Percentiles rank a stretch among this genome's conserved stretches.
phyloP scores from a whole-genome alignment of 2,329 filamentous ascomycete species.

The Aureobasidium uvarum region DNA sequence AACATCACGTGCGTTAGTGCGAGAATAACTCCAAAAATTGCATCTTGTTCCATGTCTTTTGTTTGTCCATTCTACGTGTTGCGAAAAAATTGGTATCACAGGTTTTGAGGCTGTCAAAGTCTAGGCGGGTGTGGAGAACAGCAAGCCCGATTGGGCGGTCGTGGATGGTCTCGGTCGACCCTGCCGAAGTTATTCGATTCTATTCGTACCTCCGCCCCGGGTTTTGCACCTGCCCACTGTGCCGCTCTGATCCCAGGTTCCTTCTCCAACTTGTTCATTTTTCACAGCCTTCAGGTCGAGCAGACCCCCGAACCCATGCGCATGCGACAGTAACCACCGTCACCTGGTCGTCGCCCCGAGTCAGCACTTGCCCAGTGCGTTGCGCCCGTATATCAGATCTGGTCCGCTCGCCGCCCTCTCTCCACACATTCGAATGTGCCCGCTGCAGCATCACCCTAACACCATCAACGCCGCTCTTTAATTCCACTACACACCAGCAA shows the following conservation, averaged over 20 bases:
- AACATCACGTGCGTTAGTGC: no score
- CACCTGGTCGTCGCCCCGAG: neutral
- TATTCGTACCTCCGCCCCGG: neutral
- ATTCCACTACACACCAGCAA: neutral
- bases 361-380: neutral
- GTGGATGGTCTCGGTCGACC: neutral
- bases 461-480: constrained; percentile 13
- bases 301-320: neutral
- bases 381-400: constrained; percentile 13
- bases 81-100: no score
- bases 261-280: neutral
- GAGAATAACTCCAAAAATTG: no score
- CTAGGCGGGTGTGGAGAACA: no score
- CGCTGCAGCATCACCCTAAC: constrained; percentile 9
- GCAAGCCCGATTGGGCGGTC: no score
- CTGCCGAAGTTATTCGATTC: constrained; percentile 6
- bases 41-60: no score
- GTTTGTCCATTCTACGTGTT: no score
- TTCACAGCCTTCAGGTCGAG: neutral
- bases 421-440: constrained; percentile 23
- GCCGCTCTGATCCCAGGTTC: constrained; percentile 10
- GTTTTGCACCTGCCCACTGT: neutral
- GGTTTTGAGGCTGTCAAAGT: no score
- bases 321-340: constrained; percentile 12
- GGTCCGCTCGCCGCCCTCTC: constrained; percentile 17